phyloP scores from a whole-genome alignment of 2,329 filamentous ascomycete species.

The Eutypa lata region DNA sequence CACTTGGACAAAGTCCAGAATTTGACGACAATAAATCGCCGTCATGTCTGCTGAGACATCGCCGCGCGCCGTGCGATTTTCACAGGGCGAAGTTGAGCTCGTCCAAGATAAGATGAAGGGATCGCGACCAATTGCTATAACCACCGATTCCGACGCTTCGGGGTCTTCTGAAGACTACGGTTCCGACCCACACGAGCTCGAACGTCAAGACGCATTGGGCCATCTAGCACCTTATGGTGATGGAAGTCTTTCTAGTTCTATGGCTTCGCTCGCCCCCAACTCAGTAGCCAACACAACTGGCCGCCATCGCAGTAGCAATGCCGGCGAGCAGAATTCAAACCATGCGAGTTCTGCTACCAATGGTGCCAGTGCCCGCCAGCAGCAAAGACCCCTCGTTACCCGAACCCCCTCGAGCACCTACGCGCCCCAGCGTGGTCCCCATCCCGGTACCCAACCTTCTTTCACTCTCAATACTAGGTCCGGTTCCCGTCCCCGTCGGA shows the following conservation, averaged over 20 bases:
- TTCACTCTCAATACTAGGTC: slow-evolving; percentile 40
- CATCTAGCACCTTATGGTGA: slow-evolving; percentile 44
- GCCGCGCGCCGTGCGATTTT: slow-evolving; percentile 56
- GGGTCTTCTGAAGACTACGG: slow-evolving; percentile 43
- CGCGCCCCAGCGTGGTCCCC: slow-evolving; percentile 59
- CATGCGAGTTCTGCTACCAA: slow-evolving; percentile 22
- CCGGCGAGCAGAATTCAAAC: slow-evolving; percentile 19
- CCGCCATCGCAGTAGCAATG: slow-evolving; percentile 36
- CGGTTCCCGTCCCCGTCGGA: slow-evolving; percentile 49
- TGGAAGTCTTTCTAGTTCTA: slow-evolving; percentile 35
- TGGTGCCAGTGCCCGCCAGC: slow-evolving; percentile 44
- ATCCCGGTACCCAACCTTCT: slow-evolving; percentile 29
- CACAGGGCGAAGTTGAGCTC: slow-evolving; percentile 45
- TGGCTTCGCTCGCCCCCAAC: slow-evolving; percentile 40
- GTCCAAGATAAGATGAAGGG: slow-evolving; percentile 40
- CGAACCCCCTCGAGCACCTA: slow-evolving; percentile 79
- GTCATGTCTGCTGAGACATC: slow-evolving; percentile 43
- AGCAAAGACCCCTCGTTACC: slow-evolving; percentile 65
- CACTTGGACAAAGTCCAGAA: not conserved
- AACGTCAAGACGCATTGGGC: slow-evolving; percentile 48
- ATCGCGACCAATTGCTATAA: slow-evolving; percentile 33
- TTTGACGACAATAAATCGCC: not conserved
- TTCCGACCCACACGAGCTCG: slow-evolving; percentile 43
- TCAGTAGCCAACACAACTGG: slow-evolving; percentile 38
- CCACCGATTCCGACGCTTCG: slow-evolving; percentile 48